These are phyloP conservation scores for Phytophthora palmivora DNA, from an alignment of 352 stramenopile species.

Conservation along the genomic window DNA sequence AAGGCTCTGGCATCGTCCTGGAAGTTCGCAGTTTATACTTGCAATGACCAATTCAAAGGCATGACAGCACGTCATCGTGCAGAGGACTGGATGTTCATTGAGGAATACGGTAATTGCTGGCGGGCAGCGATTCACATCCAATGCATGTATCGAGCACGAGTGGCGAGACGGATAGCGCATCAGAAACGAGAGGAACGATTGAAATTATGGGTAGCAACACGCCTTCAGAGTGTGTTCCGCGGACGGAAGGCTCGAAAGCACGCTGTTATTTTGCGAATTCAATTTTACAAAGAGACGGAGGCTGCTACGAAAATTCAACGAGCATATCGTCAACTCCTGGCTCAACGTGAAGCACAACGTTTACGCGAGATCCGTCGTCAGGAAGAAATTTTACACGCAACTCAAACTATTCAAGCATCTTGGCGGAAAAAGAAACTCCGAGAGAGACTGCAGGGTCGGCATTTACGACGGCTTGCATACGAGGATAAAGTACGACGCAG, in stretches of 20 bases:
- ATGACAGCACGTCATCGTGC: constrained; percentile 78
- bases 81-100: constrained; percentile 84
- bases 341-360: constrained; percentile 19
- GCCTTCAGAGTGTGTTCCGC: constrained; percentile 71
- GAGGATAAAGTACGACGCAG: constrained; percentile 38
- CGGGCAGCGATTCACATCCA: constrained; percentile 73
- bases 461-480: constrained; percentile 23
- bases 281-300: constrained; percentile 59
- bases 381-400: constrained; percentile 32
- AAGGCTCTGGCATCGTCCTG: constrained; percentile 62
- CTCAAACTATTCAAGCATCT: constrained; percentile 47
- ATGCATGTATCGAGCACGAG: constrained; percentile 64
- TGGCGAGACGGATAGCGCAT: constrained; percentile 47
- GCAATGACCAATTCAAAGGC: constrained; percentile 71
- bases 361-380: constrained; percentile 24
- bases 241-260: constrained; percentile 64
- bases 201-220: constrained; percentile 59
- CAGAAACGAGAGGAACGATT: constrained; percentile 59
- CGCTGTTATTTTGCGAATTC: constrained; percentile 47
- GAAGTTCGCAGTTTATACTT: constrained; percentile 60
- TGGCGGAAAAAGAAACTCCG: constrained; percentile 56
- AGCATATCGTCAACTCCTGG: constrained; percentile 38
- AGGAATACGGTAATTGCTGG: constrained; percentile 86
- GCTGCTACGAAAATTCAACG: constrained; percentile 70
- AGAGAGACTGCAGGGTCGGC: constrained; percentile 33